Conservation (phyloP, 306 rosid species). For the Trifolium fragiferum region DNA sequence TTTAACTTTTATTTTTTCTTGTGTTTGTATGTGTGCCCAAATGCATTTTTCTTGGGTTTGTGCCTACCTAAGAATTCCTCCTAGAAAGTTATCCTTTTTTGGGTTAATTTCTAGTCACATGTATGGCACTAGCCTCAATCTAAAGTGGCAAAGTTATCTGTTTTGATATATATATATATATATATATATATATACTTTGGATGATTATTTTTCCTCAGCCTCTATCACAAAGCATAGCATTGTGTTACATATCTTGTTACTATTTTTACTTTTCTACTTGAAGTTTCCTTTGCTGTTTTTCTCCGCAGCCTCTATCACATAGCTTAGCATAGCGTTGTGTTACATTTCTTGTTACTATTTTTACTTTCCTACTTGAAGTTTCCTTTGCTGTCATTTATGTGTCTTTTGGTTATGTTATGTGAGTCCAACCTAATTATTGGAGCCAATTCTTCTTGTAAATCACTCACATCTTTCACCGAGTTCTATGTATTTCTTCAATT, state of each 20-base stretch:
- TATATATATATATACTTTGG: no score
- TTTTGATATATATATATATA: constrained; percentile 26
- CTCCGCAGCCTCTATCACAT: neutral
- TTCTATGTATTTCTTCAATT: neutral
- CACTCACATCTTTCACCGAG: neutral
- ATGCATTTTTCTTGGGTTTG: no score
- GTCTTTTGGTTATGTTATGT: constrained; percentile 12
- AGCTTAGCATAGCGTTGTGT: neutral
- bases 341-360: neutral
- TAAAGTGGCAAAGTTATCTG: neutral
- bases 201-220: neutral
- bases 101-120: constrained; percentile 3
- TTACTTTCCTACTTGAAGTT: constrained; percentile 14
- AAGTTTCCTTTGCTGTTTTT: neutral
- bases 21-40: no score
- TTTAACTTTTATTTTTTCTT: no score
- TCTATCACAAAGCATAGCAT: neutral
- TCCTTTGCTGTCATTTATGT: neutral
- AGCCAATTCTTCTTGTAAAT: neutral
- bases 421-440: neutral
- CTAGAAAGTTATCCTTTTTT: neutral
- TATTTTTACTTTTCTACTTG: constrained; percentile 1
- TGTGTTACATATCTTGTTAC: neutral
- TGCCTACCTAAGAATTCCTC: no score
- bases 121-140: neutral